These are phyloP conservation scores for Ganoderma leucocontextum DNA, from an alignment of 1,284 basidiomycete genomes.

Conservation along the genomic window DNA sequence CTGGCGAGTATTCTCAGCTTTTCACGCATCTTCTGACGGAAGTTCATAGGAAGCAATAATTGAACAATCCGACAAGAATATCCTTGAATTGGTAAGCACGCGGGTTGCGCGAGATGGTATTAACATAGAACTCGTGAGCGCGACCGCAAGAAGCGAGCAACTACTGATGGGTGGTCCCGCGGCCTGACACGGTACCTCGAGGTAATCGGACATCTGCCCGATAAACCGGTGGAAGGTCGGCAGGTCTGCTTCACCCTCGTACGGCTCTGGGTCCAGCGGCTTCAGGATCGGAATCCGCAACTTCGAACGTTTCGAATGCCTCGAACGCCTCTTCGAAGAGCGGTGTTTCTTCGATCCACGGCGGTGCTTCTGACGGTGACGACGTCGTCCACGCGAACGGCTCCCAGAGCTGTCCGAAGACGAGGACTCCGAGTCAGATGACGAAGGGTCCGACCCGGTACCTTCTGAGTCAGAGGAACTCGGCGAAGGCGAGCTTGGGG, in stretches of 20 bases:
- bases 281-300: constrained; percentile 12
- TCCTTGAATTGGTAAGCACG: constrained; percentile 32
- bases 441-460: neutral
- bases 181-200: constrained; percentile 19
- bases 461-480: neutral
- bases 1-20: constrained; percentile 33
- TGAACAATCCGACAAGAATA: constrained; percentile 50
- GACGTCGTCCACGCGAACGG: neutral
- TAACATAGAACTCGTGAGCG: constrained; percentile 51
- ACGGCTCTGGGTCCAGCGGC: constrained; percentile 27
- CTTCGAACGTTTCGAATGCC: too few relatives aligned
- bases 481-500: too few relatives aligned
- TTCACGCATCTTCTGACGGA: constrained; percentile 34
- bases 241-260: constrained; percentile 26
- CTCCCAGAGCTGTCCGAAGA: neutral
- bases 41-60: constrained; percentile 54
- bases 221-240: constrained; percentile 34
- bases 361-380: neutral
- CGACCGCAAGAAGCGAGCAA: constrained; percentile 39
- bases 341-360: neutral
- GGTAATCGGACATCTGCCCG: constrained; percentile 19
- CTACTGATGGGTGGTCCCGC: neutral
- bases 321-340: neutral
- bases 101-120: constrained; percentile 40
- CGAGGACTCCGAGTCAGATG: neutral